Percentiles rank a stretch among this genome's conserved stretches.
These are phyloP conservation scores for Aspergillus affinis DNA, from an alignment of 495 filamentous ascomycete species.

Conservation along the genomic window DNA sequence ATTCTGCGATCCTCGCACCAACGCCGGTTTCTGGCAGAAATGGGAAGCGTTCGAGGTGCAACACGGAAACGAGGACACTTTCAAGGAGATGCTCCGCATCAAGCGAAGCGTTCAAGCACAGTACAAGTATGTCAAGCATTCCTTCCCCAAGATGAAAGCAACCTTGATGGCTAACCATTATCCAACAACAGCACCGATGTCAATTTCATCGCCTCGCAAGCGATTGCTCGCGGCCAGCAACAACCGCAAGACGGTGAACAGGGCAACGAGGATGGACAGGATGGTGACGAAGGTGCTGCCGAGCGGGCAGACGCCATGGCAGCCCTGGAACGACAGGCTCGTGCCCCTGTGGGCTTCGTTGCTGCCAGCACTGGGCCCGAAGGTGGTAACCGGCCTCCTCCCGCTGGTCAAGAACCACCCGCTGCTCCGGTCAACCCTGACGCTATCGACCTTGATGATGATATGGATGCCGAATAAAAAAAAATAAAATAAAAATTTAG, in stretches of 20 bases:
- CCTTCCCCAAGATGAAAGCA: conserved; percentile 1
- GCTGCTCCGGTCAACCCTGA: conserved; percentile 74
- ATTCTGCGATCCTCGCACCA: conserved; percentile 93
- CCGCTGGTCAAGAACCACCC: conserved; percentile 34
- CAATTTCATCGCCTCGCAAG: conserved; percentile 97
- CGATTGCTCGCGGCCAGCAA: conserved; percentile 76
- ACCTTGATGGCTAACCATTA: conserved; percentile 13
- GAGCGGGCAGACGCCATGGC: conserved; percentile 83
- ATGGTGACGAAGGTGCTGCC: conserved; percentile 49
- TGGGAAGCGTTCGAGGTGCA: conserved; percentile 97
- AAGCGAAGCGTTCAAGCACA: conserved; percentile 96
- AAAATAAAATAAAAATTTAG: too few relatives aligned
- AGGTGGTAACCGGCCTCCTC: conserved; percentile 60
- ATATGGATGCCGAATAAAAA: conserved; percentile 50
- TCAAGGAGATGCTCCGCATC: conserved; percentile 98
- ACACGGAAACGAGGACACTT: conserved; percentile 98
- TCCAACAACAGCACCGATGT: conserved; percentile 71
- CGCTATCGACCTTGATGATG: conserved; percentile 80
- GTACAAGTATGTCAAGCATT: conserved; percentile 68
- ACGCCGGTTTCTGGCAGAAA: conserved; percentile 87
- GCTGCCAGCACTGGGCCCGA: conserved; percentile 78
- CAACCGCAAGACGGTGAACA: conserved; percentile 45
- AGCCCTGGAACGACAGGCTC: conserved; percentile 81
- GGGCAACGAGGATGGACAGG: conserved; percentile 33
- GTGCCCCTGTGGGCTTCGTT: conserved; percentile 89